Base-by-base conservation (phyloP, 371 early-diverging fungal genomes). In the Mucor saturninus region DNA sequence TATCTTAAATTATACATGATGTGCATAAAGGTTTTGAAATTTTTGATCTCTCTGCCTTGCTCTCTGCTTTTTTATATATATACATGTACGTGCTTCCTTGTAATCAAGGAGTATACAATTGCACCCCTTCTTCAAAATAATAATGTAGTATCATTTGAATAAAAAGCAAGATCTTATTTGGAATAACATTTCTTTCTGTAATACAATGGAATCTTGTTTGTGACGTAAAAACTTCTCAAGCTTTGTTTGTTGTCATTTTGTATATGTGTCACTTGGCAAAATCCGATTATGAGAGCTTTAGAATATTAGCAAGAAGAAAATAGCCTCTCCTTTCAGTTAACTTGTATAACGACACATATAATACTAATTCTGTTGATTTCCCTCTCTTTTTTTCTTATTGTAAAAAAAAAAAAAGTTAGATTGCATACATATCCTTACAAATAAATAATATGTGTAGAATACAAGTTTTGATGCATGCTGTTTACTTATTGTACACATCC, bases 1-100 rank as follows among this genome's bases (percentile, higher is more conserved):
- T 46, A 46, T 46, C 46, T 46, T 8, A 21, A 46, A 46, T 46
- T 46, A 46, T 46, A 46, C 46, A 46, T 46, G 46, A 46, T 46
- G 21, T 46, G 46, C 46, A 46, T 46, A 21, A 46, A 46, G 21
- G 46, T 46, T 21, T 43, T 46, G 5, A 21, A 21, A 21, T 46
- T 4, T 46, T 21, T 9, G 8, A 21, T 46, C 1, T 21, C 26
- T 46, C 46, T 46, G 7, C 21, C 46, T 46, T 26, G n/a, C 46
- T 46, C 8, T 21, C n/a, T 26, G 4, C 2, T 2, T 46, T 4
- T 46, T 8, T 46, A 21, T 46, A 46, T 21, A n/a, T 46, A 46
- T 43, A 43, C 43, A 43, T 46, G 46, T 21, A 46, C 46, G 4
- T 21, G 21, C 46, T 46, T 46, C 46, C 46, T 46, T 46, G 46